Evolutionary conservation across 306 rosid species (phyloP), one percentile per base, ranked within the genome.

Genomic region (Pterocarpus santalinus): DNA sequence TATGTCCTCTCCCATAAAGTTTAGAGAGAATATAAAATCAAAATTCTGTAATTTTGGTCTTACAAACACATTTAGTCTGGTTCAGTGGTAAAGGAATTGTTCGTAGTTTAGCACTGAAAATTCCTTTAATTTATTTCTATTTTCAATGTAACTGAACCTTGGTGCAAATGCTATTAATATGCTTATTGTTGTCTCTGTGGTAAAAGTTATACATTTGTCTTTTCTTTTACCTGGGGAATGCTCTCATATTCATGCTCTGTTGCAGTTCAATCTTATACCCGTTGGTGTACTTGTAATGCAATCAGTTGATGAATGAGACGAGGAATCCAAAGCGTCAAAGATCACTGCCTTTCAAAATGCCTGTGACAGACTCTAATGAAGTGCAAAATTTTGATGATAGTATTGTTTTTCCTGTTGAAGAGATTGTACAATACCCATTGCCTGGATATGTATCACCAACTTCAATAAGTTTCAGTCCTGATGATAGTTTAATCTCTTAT

Each of bases 351-450:
- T 47, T 17, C 86, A 78, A 90, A 51, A 95, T 95, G 99, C 94
- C 97, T 41, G 83, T 84, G 82, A 90, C 98, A 0, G 94, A 90
- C 79, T 81, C 81, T n/a, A 89, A 81, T 60, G 82, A 87, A 12
- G 49, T 76, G 14, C 89, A 85, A n/a, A 81, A 69, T 80, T 69
- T 90, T 43, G 98, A 91, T 22, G 88, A 87, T 36, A 80, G 85
- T 34, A 80, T 78, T 77, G 79, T 89, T 78, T 90, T 88, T 80
- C 96, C 97, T 0, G 87, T 95, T 35, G 99, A 95, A 76, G 97
- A 93, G 87, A 93, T 95, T 84, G 97, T 94, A 47, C 96, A 95
- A 63, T 83, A 90, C 58, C 99, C 99, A 0, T 81, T 95, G 90
- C 99, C 99, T 5, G 98, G 99, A 86, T 95, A 85, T 68, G 88